Percentiles rank a stretch among this genome's conserved stretches.
These are phyloP conservation scores for Tagetes patula DNA, from an alignment of 129 eudicot species.

Conservation along the genomic window DNA sequence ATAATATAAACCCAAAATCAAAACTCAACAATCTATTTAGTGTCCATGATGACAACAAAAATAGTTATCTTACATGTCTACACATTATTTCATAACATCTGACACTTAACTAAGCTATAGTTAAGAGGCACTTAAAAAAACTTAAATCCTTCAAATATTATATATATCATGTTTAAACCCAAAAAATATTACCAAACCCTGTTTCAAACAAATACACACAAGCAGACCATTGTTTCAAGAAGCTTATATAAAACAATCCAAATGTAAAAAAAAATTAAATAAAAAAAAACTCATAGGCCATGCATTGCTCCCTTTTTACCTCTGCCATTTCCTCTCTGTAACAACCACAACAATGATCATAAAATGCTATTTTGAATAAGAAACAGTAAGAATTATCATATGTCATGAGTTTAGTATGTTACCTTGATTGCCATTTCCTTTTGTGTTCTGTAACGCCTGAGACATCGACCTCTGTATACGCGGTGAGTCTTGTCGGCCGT, in stretches of 20 bases:
- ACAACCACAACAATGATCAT: conserved; percentile 16
- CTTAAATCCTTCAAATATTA: conserved; percentile 26
- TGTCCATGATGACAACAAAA: background rate
- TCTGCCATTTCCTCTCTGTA: conserved; percentile 78
- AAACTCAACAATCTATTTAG: too few species aligned
- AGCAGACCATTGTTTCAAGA: conserved; percentile 24
- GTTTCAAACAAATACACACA: conserved; percentile 38
- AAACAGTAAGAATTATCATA: background rate
- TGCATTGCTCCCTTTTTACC: conserved; percentile 23
- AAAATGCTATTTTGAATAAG: background rate
- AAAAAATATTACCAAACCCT: conserved; percentile 23
- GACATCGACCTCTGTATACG: conserved; percentile 70
- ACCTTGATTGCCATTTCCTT: conserved; percentile 75
- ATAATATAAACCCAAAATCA: too few species aligned
- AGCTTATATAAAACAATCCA: conserved; percentile 24
- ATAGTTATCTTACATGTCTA: too few species aligned
- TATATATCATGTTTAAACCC: conserved; percentile 15
- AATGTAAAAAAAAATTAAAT: background rate
- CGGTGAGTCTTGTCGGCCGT: conserved; percentile 82
- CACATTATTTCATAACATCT: too few species aligned
- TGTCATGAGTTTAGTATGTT: conserved; percentile 12
- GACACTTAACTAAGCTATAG: too few species aligned
- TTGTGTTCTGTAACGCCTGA: conserved; percentile 59
- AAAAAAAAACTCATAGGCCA: conserved; percentile 14
- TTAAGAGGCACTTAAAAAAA: background rate